A percentile compares a stretch with the other conserved stretches of the same genome.
Conservation (phyloP, 257 asterid species). For the Przewalskia tangutica region DNA sequence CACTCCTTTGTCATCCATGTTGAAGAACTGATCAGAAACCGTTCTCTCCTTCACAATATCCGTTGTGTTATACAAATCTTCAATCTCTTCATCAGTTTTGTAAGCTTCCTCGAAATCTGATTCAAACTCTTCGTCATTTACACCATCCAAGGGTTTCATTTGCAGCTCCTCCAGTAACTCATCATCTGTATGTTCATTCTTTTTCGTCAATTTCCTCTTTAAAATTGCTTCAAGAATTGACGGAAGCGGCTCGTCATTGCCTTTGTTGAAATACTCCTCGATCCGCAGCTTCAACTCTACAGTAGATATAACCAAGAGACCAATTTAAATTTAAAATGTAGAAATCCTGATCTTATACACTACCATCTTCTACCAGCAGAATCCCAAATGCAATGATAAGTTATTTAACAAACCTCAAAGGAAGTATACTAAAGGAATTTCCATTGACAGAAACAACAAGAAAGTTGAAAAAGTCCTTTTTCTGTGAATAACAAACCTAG, state of each 20-base stretch:
- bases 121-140: constrained; percentile 49
- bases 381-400: background rate
- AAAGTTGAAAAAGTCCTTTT: background rate
- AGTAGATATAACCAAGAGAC: background rate
- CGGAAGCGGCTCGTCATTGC: constrained; percentile 58
- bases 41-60: constrained; percentile 34
- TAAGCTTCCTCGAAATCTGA: constrained; percentile 49
- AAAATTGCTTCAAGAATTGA: constrained; percentile 40
- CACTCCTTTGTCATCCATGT: constrained; percentile 72
- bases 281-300: constrained; percentile 57
- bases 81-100: constrained; percentile 66
- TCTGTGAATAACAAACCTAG: background rate
- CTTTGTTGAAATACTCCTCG: constrained; percentile 44
- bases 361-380: background rate
- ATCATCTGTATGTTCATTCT: constrained; percentile 68
- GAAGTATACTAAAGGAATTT: background rate
- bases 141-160: constrained; percentile 42
- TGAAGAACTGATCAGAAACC: constrained; percentile 40
- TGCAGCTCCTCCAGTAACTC: constrained; percentile 48
- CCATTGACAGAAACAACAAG: background rate
- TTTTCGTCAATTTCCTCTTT: constrained; percentile 36
- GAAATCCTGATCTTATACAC: background rate
- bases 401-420: background rate
- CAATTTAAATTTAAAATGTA: background rate
- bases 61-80: constrained; percentile 53